Base-by-base conservation (phyloP, 2,329 filamentous ascomycete genomes). In the Penicillium palitans region DNA sequence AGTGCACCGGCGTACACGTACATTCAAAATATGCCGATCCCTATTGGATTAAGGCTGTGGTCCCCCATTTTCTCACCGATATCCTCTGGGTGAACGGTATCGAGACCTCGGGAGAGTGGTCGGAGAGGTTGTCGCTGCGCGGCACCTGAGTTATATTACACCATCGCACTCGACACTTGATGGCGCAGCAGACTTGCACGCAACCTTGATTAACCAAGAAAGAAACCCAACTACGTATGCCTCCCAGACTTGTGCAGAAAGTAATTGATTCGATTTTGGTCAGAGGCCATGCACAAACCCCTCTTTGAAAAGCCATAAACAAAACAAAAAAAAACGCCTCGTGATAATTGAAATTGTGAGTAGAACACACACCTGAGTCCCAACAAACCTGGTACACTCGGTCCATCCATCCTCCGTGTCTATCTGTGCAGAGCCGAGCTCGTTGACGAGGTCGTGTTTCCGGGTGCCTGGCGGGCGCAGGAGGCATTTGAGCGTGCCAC, bases 301-400 rank as follows among this genome's bases (percentile, higher is more conserved):
- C 52, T 57, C 57, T 61, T 48, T 52, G 52, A 58, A 60, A 60
- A 50, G 49, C 52, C 56, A 55, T 52, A 48, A 62, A 58, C 57
- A 60, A 60, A 50, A 5, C 19, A 55, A 65, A 65, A 60, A 47
- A 5, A 55, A 65, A 65, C 63, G 63, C 63, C 61, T 62, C 57
- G 47, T 63, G 61, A 59, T 49, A 58, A 55, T 50, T 46, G 51
- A 40, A 58, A 55, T 39, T 35, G 55, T 46, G 48, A 45, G 41
- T 19, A 33, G 29, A 44, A 42, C 27, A 51, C 37, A 41, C 53
- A 21, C 39, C 24, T 21, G 19, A 29, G 39, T 37, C 17, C 31
- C 46, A 44, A 44, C 24, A 48, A 21, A 24, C 25, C 49, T 19
- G 15, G 40, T 40, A 41, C 45, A 45, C 46, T 50, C 51, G 19